phyloP scores from a whole-genome alignment of 192 early-diverging fungal species.

The Coemansia sp. region DNA sequence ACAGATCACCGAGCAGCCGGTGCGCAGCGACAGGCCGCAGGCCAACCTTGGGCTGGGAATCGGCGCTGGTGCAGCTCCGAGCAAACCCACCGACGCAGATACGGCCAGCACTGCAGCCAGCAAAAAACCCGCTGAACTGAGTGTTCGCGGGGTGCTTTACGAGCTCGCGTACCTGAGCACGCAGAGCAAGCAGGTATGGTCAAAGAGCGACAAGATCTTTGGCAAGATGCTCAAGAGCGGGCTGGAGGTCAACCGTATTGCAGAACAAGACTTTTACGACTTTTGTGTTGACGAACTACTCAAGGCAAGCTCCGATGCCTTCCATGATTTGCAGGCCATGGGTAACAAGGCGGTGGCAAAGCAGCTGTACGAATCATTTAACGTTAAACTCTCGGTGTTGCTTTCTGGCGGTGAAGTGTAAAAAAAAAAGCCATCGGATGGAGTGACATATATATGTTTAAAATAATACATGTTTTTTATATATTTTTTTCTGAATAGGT shows the following conservation, averaged over 20 bases:
- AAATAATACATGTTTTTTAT: neutral
- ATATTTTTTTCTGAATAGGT: neutral
- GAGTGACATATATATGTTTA: neutral
- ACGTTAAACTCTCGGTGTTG: conserved; percentile 38
- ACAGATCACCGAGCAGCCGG: neutral
- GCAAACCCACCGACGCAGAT: neutral
- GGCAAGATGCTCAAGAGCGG: conserved; percentile 42
- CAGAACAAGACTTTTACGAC: conserved; percentile 57
- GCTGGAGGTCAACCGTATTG: conserved; percentile 52
- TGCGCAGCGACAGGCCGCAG: conserved; percentile 23
- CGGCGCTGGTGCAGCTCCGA: neutral
- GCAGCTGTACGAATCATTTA: conserved; percentile 52
- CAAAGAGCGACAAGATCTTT: conserved; percentile 46
- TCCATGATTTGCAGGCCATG: conserved; percentile 50
- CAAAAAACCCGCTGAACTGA: conserved; percentile 10
- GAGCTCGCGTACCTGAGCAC: conserved; percentile 55
- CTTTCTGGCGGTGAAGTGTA: conserved; percentile 24
- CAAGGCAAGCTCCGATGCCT: conserved; percentile 51
- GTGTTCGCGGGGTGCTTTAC: conserved; percentile 41
- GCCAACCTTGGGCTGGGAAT: conserved; percentile 22
- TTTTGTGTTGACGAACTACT: conserved; percentile 56
- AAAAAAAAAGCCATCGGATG: too few species aligned
- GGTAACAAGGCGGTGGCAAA: conserved; percentile 44
- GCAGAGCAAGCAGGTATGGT: conserved; percentile 47
- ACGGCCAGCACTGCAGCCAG: neutral